Percentiles rank a stretch among this genome's conserved stretches.
These are phyloP conservation scores for Kuraishia hungarica DNA, from an alignment of 805 yeast species.

Conservation along the genomic window DNA sequence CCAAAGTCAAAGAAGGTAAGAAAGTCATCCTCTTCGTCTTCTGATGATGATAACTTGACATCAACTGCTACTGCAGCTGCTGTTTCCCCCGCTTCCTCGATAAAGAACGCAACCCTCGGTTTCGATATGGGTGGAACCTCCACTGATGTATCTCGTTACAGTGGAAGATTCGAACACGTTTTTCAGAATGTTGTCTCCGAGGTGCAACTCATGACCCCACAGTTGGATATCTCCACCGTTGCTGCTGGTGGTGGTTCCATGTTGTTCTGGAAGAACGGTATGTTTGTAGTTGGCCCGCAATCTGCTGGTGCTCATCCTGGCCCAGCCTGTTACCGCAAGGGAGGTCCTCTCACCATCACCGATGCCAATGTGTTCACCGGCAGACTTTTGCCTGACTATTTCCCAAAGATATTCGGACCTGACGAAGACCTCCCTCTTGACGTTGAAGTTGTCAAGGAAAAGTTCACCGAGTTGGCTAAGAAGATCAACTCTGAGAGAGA, in stretches of 20 bases:
- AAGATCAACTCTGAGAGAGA: conserved; percentile 38
- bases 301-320: conserved; percentile 87
- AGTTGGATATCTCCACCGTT: conserved; percentile 70
- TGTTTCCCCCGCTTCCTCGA: no score
- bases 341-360: conserved; percentile 78
- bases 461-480: conserved; percentile 43
- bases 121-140: conserved; percentile 93
- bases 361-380: conserved; percentile 77
- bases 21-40: no score
- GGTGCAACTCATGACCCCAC: conserved; percentile 73
- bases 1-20: no score
- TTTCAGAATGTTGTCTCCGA: conserved; percentile 83
- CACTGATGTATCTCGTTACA: conserved; percentile 74
- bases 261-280: conserved; percentile 57
- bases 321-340: conserved; percentile 79
- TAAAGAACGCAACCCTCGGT: conserved; percentile 56
- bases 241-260: conserved; percentile 85
- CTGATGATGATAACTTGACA: no score
- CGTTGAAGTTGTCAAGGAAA: conserved; percentile 30
- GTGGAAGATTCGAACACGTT: conserved; percentile 67
- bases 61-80: no score
- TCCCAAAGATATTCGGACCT: conserved; percentile 81
- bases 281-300: conserved; percentile 80
- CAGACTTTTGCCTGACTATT: conserved; percentile 61
- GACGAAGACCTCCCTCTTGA: conserved; percentile 67